Evolutionary conservation across 257 asterid species (phyloP), one percentile per base, ranked within the genome.

Genomic region (Salvia hispanica): DNA sequence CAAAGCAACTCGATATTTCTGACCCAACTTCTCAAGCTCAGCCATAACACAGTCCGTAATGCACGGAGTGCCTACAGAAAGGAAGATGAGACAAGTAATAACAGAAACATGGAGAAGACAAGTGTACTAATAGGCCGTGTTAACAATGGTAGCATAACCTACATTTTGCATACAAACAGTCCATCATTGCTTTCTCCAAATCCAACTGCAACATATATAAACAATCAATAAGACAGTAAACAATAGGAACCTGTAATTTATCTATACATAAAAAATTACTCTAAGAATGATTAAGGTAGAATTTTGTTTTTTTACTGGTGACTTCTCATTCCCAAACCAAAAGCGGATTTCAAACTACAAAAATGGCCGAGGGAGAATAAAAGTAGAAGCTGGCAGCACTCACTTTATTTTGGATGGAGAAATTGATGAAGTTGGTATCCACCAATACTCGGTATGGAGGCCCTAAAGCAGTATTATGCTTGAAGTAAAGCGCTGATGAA

Each of bases 11-110:
- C 97, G 84, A 75, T 90, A 94, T 57, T 88, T 94, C 76, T 77
- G 84, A 47, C 99, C 99, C 81, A 94, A 66, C 85, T 94, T 94
- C 85, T 94, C 99, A 57, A 94, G 99, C 93, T 94, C 99, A 13
- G 99, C 99, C 97, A 94, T 91, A 37, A 94, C 97, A 68, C 99
- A 94, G 77, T 94, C 99, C 0, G 99, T 94, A 62, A 94, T 91
- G 74, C 99, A 94, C 74, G 99, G 99, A 76, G 97, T 94, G 78
- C 97, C 99, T 94, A 48, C 4, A 67, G 33, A 70, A 9, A 50
- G 66, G 37, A 43, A 57, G 50, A 56, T 12, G 2, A 52, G 1
- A 53, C 56, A 42, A 64, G 59, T 13, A 45, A 7, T 8, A 25
- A 67, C 4, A 9, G 13, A 57, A 51, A 16, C 45, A 53, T 34